Evolutionary conservation across 768 basidiomycete species (phyloP).

Genomic region (Basidioascus undulatus): DNA sequence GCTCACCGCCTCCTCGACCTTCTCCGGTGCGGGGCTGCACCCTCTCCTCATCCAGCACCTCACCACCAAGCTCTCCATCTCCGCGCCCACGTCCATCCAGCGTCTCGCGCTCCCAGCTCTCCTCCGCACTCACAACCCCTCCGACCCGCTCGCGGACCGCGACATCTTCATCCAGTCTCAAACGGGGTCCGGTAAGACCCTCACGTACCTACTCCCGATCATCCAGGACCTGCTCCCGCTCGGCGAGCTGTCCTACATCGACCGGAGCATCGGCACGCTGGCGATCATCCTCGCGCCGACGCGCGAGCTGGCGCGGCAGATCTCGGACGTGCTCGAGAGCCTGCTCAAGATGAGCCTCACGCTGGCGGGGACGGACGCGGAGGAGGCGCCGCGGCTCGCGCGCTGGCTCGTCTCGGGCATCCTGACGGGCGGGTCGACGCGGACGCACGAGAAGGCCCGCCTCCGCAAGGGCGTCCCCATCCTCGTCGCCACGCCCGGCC

Average conservation of each 20-base stretch:
- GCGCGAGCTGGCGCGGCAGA: slow-evolving; percentile 86
- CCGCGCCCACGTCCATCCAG: slow-evolving; percentile 76
- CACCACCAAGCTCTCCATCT: slow-evolving; percentile 49
- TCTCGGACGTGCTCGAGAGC: slow-evolving; percentile 74
- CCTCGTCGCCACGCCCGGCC: slow-evolving; percentile 82
- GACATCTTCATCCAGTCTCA: slow-evolving; percentile 90
- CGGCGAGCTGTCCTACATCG: slow-evolving; percentile 72
- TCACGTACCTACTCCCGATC: slow-evolving; percentile 80
- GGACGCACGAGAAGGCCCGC: slow-evolving; percentile 83
- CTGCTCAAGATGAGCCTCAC: slow-evolving; percentile 23
- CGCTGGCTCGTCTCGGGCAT: slow-evolving; percentile 75
- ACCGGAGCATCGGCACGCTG: slow-evolving; percentile 79
- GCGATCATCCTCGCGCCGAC: slow-evolving; percentile 89
- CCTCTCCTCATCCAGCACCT: slow-evolving; percentile 58
- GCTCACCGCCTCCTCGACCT: slow-evolving; percentile 45
- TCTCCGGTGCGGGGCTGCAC: slow-evolving; percentile 59
- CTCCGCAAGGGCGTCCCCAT: slow-evolving; percentile 86
- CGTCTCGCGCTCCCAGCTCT: slow-evolving; percentile 43
- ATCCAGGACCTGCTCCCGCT: slow-evolving; percentile 81
- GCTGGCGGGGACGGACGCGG: slow-evolving; percentile 30
- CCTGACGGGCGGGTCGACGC: slow-evolving; percentile 78
- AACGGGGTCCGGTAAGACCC: slow-evolving; percentile 89
- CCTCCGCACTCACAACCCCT: slow-evolving; percentile 18
- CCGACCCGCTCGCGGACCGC: slow-evolving; percentile 17
- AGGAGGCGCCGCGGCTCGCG: slow-evolving; percentile 15